Evolutionary conservation across 768 basidiomycete species (phyloP).

Genomic region (Udeniomyces megalosporus): DNA sequence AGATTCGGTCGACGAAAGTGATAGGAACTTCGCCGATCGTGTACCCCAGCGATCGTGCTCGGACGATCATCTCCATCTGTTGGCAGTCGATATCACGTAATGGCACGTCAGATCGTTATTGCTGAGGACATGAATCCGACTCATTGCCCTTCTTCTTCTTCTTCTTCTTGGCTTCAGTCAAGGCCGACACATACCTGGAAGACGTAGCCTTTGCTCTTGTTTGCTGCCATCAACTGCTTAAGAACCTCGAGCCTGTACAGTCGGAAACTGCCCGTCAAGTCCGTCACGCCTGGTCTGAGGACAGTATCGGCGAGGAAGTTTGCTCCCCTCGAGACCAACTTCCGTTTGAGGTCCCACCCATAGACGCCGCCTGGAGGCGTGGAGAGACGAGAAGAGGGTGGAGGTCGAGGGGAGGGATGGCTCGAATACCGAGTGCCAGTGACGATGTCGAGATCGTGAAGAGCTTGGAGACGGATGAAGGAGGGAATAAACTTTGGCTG

Average conservation of each 20-base stretch:
- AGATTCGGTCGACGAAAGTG: conserved; percentile 85
- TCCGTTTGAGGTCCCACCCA: conserved; percentile 83
- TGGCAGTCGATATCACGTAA: too few relatives aligned
- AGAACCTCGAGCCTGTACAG: conserved; percentile 63
- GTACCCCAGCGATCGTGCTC: conserved; percentile 68
- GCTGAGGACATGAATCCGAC: too few relatives aligned
- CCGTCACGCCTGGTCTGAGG: conserved; percentile 68
- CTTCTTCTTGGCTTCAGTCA: too few relatives aligned
- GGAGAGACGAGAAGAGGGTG: conserved; percentile 27
- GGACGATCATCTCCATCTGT: conserved; percentile 97
- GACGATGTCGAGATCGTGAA: conserved; percentile 80
- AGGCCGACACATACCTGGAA: conserved; percentile 39
- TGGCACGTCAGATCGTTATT: too few relatives aligned
- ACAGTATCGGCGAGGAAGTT: conserved; percentile 81
- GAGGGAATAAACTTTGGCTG: conserved; percentile 91
- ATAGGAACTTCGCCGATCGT: conserved; percentile 81
- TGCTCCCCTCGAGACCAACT: conserved; percentile 71
- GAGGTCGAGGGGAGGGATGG: conserved; percentile 20
- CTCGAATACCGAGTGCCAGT: conserved; percentile 74
- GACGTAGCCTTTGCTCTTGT: conserved; percentile 76
- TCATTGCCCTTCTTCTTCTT: too few relatives aligned
- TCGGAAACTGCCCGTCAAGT: conserved; percentile 83
- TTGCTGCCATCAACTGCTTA: conserved; percentile 65
- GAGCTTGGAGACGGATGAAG: conserved; percentile 68
- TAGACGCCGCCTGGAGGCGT: conserved; percentile 71